phyloP scores from a whole-genome alignment of 257 asterid species.

The Fraxinus cuspidata region DNA sequence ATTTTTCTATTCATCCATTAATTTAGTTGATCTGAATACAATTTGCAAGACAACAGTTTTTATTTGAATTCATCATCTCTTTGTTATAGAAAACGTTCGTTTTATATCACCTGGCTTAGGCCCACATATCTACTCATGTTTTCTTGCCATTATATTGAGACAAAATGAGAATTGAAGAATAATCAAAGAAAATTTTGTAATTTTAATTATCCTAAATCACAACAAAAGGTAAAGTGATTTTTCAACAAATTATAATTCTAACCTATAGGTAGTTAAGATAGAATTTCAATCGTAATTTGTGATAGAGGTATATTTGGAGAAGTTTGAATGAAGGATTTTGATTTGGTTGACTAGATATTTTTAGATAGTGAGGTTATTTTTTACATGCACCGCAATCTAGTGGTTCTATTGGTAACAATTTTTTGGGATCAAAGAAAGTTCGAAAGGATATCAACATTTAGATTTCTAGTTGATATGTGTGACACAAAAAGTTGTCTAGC shows the following conservation, averaged over 20 bases:
- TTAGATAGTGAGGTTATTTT: background rate
- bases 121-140: slow-evolving; percentile 59
- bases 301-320: background rate
- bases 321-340: background rate
- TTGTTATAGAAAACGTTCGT: slow-evolving; percentile 16
- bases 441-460: background rate
- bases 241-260: no score
- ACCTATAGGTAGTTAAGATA: no score
- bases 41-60: slow-evolving; percentile 31
- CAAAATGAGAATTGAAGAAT: background rate
- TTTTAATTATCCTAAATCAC: background rate
- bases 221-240: background rate
- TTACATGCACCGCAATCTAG: background rate
- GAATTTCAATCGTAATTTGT: background rate
- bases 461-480: background rate
- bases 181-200: background rate
- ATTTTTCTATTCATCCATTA: slow-evolving; percentile 29
- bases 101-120: slow-evolving; percentile 30
- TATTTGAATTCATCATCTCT: slow-evolving; percentile 27
- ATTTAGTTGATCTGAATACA: slow-evolving; percentile 19
- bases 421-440: background rate
- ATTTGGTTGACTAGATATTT: background rate
- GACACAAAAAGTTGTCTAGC: background rate
- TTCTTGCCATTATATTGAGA: slow-evolving; percentile 38
- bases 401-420: background rate